Evolutionary conservation across 257 asterid genomes (phyloP).

Genomic region (Jaltomata sinuosa): DNA sequence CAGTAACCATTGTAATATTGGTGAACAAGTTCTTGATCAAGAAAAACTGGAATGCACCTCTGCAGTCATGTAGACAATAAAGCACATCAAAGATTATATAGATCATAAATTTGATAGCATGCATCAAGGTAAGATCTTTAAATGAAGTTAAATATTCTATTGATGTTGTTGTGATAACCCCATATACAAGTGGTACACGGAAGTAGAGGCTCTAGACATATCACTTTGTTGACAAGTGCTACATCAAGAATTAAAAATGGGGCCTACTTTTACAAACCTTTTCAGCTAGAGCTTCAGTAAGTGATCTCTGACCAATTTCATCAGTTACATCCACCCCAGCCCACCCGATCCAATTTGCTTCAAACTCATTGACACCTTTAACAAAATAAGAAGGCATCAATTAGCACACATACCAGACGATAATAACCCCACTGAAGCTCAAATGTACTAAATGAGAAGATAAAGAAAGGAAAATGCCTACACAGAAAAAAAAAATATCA

Average conservation of each 20-base stretch:
- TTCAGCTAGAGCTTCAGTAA: conserved; percentile 74
- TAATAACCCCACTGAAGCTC: background rate
- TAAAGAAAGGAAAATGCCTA: background rate
- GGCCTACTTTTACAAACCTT: conserved; percentile 37
- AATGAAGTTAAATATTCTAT: background rate
- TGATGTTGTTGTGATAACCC: background rate
- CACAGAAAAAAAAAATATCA: background rate
- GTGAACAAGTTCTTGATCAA: conserved; percentile 74
- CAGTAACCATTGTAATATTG: conserved; percentile 85
- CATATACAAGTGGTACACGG: background rate
- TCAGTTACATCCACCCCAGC: conserved; percentile 96
- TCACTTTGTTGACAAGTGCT: conserved; percentile 1
- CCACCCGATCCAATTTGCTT: conserved; percentile 98
- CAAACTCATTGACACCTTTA: conserved; percentile 76
- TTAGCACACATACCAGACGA: background rate
- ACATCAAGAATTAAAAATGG: background rate
- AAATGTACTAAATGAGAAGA: background rate
- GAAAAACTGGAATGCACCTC: conserved; percentile 89
- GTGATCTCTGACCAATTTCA: conserved; percentile 71
- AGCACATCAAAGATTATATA: background rate
- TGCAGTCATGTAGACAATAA: conserved; percentile 11
- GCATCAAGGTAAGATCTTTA: background rate
- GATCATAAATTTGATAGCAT: background rate
- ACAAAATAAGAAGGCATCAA: conserved; percentile 10
- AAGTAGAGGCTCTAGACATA: background rate